Base-by-base conservation (phyloP, 2,329 filamentous ascomycete genomes). In the Ophiostoma montium region DNA sequence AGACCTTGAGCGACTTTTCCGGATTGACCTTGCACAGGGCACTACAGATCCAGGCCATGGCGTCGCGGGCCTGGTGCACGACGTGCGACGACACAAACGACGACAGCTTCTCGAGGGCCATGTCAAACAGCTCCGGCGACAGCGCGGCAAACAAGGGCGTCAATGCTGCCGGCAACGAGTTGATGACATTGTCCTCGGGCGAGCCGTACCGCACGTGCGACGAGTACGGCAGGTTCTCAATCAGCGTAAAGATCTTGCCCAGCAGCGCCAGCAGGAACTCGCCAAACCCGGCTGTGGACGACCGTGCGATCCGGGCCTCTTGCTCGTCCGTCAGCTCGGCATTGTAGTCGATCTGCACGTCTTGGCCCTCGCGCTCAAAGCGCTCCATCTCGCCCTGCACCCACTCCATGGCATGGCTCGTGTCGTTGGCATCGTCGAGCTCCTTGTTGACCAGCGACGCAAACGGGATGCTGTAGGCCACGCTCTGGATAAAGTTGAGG, bases 11-110 rank as follows among this genome's bases (percentile, higher is more conserved):
- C 0, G 92, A 88, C 68, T 95, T 95, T 62, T 90, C 82, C 0
- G 94, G 89, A 57, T 94, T 86, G 57, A 94, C 87, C 66, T 96
- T 96, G 72, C 92, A 95, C 21, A 98, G 73, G 0, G 87, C 86
- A 64, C 95, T 96, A 66, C 90, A 86, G 48, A 96, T 96, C 74
- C 95, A 98, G 1, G 94, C 92, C 84, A 98, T 95, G 8, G 92
- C 90, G 70, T 98, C 92, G 56, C 90, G 75, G 48, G 92, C 90
- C 65, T 96, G 92, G 59, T 98, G 89, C 16, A 98, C 90, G 45
- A 98, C 92, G 67, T 96, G 92, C 54, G 86, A 86, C 1, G 85
- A 82, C 23, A 95, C 84, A 62, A 98, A 98, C 31, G 86, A 79
- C 2, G 88, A 84, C 57, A 98, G 80, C 70, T 96, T 96, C 52